Evolutionary conservation across 2,329 filamentous ascomycete genomes (phyloP).

Genomic region (Pseudogymnoascus sp.): DNA sequence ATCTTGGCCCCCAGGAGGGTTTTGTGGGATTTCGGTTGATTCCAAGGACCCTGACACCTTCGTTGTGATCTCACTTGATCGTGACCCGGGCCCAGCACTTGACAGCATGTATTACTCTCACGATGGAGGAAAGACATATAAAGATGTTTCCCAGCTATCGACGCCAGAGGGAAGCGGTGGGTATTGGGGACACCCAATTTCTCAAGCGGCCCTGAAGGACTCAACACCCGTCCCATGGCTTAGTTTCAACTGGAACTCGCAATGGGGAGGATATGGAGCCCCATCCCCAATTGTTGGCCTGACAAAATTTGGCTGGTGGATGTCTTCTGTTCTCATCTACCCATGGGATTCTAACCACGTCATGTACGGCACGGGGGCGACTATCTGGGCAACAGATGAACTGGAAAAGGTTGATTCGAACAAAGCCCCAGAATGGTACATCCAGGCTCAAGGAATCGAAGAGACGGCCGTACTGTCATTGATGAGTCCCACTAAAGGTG

Average conservation of each 20-base stretch:
- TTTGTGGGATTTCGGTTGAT: conserved; percentile 14
- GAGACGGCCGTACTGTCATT: conserved; percentile 20
- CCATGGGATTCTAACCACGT: not conserved
- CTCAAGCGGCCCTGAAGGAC: conserved; percentile 14
- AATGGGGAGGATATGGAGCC: conserved; percentile 17
- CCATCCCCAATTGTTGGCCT: conserved; percentile 16
- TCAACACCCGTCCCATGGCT: conserved; percentile 16
- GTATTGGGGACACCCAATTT: conserved; percentile 17
- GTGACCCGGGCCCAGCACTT: conserved; percentile 15
- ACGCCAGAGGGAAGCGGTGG: conserved; percentile 12
- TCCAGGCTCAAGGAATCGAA: conserved; percentile 22
- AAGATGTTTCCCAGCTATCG: conserved; percentile 15
- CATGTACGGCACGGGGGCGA: not conserved
- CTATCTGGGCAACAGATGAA: not conserved
- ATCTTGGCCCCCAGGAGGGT: conserved; percentile 15
- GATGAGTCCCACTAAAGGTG: conserved; percentile 16
- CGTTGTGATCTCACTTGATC: conserved; percentile 15
- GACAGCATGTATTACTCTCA: conserved; percentile 16
- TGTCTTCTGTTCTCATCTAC: conserved; percentile 2
- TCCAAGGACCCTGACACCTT: conserved; percentile 15
- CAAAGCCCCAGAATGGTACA: conserved; percentile 14
- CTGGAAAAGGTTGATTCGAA: conserved; percentile 12
- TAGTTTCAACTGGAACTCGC: conserved; percentile 14
- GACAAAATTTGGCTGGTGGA: conserved; percentile 7
- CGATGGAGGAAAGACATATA: conserved; percentile 14